phyloP scores from a whole-genome alignment of 23 red algal species.

The Chondrus crispus region DNA sequence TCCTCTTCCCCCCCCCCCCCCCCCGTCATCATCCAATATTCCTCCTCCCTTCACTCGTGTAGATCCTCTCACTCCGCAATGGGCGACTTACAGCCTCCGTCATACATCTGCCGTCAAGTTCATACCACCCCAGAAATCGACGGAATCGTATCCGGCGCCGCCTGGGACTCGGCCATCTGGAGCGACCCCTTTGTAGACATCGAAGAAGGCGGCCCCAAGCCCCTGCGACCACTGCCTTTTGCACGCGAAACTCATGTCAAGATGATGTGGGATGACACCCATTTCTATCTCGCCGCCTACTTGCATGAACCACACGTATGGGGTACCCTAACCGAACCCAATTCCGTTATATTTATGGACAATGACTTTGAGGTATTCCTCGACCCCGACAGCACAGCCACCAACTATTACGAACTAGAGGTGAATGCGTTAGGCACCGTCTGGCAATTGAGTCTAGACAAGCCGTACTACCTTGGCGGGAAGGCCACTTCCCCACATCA shows the following conservation, averaged over 20 bases:
- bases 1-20: too few species aligned
- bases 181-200: background rate
- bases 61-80: too few species aligned
- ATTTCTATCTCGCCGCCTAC: background rate
- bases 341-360: background rate
- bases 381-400: background rate
- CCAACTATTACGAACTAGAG: background rate
- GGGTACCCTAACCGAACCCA: background rate
- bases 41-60: too few species aligned
- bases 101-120: background rate
- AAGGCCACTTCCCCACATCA: background rate
- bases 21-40: too few species aligned
- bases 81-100: too few species aligned
- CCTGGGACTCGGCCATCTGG: background rate
- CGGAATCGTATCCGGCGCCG: background rate
- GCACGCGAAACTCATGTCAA: background rate
- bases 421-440: background rate
- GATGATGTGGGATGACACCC: background rate
- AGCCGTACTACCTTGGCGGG: background rate
- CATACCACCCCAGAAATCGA: background rate
- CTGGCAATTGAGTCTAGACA: background rate
- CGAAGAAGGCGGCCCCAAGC: too few species aligned
- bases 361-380: background rate
- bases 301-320: background rate
- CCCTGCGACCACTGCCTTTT: background rate